These are phyloP conservation scores for Penicillium sp. DNA, from an alignment of 2,329 filamentous ascomycete genomes.

Conservation along the genomic window DNA sequence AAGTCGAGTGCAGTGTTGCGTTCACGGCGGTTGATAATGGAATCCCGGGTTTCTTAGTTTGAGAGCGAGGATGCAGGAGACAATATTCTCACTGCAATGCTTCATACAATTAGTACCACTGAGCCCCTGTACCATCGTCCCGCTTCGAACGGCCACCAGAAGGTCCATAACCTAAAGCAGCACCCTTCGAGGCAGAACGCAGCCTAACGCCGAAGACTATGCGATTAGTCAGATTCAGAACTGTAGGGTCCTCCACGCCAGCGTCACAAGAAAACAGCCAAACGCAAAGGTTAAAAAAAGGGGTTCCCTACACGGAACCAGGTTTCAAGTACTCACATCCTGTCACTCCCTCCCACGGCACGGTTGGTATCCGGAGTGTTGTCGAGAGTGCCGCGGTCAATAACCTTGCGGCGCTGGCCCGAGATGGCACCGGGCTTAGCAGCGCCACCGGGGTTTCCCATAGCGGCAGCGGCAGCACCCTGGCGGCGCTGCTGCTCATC, in stretches of 20 bases:
- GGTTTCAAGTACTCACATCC: slow-evolving; percentile 88
- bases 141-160: slow-evolving; percentile 57
- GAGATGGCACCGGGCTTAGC: slow-evolving; percentile 75
- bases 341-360: slow-evolving; percentile 79
- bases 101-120: slow-evolving; percentile 50
- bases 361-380: slow-evolving; percentile 75
- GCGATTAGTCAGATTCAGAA: slow-evolving; percentile 78
- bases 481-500: slow-evolving; percentile 73
- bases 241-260: slow-evolving; percentile 70
- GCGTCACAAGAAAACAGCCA: slow-evolving; percentile 74
- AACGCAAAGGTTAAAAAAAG: slow-evolving; percentile 74
- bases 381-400: slow-evolving; percentile 69
- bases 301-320: slow-evolving; percentile 84
- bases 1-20: slow-evolving; percentile 35
- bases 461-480: slow-evolving; percentile 65
- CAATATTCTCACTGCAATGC: slow-evolving; percentile 30
- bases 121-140: slow-evolving; percentile 57
- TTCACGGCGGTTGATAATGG: slow-evolving; percentile 32
- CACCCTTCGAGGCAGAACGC: slow-evolving; percentile 79
- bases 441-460: slow-evolving; percentile 60
- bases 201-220: slow-evolving; percentile 86
- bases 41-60: slow-evolving; percentile 36
- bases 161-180: slow-evolving; percentile 55
- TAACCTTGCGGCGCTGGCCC: slow-evolving; percentile 80
- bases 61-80: slow-evolving; percentile 34